Conservation (phyloP, 2,329 filamentous ascomycete genomes). For the Ophiosphaerella korrae region DNA sequence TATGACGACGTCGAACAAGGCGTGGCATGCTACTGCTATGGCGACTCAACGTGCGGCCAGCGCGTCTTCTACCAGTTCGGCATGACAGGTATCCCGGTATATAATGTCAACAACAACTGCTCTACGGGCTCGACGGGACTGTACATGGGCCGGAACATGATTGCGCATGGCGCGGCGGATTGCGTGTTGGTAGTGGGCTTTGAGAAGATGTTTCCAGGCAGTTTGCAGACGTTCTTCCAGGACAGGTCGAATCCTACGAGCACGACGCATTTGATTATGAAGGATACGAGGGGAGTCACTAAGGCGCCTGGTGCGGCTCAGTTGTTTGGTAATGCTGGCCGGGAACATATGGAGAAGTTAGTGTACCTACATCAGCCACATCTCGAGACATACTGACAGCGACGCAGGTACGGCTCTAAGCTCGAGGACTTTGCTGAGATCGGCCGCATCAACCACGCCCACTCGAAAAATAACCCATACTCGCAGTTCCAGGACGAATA, state of each 20-base stretch:
- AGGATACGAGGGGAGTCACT: constrained; percentile 76
- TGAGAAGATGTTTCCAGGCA: constrained; percentile 98
- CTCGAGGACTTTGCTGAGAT: constrained; percentile 92
- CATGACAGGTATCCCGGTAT: constrained; percentile 94
- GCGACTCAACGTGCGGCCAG: constrained; percentile 92
- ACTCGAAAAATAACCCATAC: constrained; percentile 92
- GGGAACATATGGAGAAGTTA: constrained; percentile 93
- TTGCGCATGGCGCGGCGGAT: constrained; percentile 80
- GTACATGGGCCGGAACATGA: constrained; percentile 79
- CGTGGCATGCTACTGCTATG: constrained; percentile 97
- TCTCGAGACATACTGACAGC: constrained; percentile 15
- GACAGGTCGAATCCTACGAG: constrained; percentile 82
- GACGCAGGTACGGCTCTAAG: constrained; percentile 74
- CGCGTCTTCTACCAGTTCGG: constrained; percentile 99
- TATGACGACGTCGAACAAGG: constrained; percentile 97
- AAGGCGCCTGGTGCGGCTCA: constrained; percentile 87
- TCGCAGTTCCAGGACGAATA: constrained; percentile 97
- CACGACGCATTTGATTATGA: constrained; percentile 78
- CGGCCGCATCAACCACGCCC: constrained; percentile 87
- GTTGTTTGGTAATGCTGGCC: constrained; percentile 92
- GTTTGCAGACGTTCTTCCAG: constrained; percentile 80
- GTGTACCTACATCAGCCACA: constrained; percentile 25
- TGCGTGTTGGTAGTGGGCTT: constrained; percentile 93
- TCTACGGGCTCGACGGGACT: constrained; percentile 92
- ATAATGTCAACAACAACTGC: constrained; percentile 99